Conservation (phyloP, 176 grass and related monocot species). For the Thinopyrum elongatum region DNA sequence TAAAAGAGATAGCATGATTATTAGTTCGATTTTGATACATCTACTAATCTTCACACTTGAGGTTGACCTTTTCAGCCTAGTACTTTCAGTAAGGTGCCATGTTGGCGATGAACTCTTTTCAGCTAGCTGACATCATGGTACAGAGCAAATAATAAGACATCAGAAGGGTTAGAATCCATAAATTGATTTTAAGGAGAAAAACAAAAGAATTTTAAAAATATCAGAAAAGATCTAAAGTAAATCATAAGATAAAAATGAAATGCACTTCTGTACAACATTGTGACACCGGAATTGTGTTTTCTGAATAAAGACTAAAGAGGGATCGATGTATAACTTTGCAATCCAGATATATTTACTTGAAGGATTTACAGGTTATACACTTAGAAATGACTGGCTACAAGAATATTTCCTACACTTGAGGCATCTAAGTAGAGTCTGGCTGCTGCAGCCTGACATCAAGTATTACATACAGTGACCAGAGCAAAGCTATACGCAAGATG, state of each 20-base stretch:
- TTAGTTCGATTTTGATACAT: background rate
- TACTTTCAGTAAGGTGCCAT: background rate
- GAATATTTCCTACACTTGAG: background rate
- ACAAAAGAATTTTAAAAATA: background rate
- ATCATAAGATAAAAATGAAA: background rate
- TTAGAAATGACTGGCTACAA: background rate
- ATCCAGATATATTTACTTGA: conserved; percentile 1
- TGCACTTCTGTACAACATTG: background rate
- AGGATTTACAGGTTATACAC: conserved; percentile 33
- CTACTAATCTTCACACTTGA: background rate
- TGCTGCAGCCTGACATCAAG: conserved; percentile 32
- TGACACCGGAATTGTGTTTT: background rate
- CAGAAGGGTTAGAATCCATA: background rate
- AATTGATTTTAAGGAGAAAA: background rate
- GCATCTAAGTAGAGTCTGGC: background rate
- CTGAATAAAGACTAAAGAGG: conserved; percentile 11
- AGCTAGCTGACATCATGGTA: background rate
- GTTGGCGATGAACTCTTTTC: background rate
- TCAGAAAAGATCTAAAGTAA: background rate
- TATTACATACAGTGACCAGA: conserved; percentile 34
- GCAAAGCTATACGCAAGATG: conserved; percentile 21
- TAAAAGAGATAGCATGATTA: background rate
- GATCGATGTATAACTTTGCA: background rate
- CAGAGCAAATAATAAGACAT: background rate
- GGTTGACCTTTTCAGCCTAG: background rate